Evolutionary conservation across 163 green algal species (phyloP).

Genomic region (Chloromonas sp.): DNA sequence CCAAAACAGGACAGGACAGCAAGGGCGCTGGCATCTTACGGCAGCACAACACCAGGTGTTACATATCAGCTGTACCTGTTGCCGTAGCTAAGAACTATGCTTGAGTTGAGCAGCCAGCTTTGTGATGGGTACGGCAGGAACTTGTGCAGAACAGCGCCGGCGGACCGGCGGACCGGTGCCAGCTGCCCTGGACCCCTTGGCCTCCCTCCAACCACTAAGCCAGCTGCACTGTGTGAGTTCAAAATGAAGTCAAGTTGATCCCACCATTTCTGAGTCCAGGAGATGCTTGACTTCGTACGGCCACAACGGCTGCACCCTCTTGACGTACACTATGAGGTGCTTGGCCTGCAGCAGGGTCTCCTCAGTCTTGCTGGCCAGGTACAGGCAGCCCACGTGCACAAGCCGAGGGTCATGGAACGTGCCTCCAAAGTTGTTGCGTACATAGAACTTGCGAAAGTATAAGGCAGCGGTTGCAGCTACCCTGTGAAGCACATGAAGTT

Average conservation of each 20-base stretch:
- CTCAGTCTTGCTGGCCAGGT: constrained; percentile 75
- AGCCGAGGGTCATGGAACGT: constrained; percentile 54
- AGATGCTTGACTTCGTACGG: constrained; percentile 53
- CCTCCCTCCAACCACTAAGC: too few species aligned
- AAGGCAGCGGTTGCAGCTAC: constrained; percentile 53
- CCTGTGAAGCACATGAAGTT: constrained; percentile 13
- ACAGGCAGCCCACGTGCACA: constrained; percentile 62
- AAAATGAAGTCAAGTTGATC: too few species aligned
- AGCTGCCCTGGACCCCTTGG: too few species aligned
- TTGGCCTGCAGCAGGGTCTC: constrained; percentile 65
- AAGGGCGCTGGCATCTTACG: too few species aligned
- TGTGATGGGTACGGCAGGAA: too few species aligned
- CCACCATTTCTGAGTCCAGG: constrained; percentile 65
- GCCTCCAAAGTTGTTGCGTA: constrained; percentile 43
- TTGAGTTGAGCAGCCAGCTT: too few species aligned
- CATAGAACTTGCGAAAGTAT: constrained; percentile 64
- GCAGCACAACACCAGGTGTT: too few species aligned
- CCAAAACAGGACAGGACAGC: neutral
- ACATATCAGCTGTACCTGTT: too few species aligned
- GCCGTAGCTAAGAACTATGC: too few species aligned
- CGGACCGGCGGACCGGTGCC: too few species aligned
- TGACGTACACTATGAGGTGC: constrained; percentile 46
- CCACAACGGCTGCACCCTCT: constrained; percentile 30
- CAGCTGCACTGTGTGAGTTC: too few species aligned
- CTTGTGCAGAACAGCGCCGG: too few species aligned